Base-by-base conservation (phyloP, 1,284 basidiomycete genomes). In the Trichosporon ovoides region DNA sequence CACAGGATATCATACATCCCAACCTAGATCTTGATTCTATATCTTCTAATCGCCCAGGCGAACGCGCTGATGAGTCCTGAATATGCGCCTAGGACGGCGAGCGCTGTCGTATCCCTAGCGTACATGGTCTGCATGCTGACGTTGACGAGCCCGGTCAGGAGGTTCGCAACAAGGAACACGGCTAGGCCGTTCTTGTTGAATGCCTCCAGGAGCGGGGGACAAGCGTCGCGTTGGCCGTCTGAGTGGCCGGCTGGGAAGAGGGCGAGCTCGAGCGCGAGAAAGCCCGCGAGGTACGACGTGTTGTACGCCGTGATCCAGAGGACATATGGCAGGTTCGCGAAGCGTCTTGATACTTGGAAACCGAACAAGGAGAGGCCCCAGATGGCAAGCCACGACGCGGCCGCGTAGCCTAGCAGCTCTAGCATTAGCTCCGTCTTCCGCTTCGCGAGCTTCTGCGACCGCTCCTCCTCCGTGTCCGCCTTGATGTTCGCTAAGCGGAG, bases 251-350 rank as follows among this genome's bases (percentile, higher is more conserved):
- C 36, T 73, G 66, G 16, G 78, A 78, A 10, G 78, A 77, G 13
- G 12, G 84, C 81, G 70, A 86, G 86, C 68, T 95, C 90, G 33
- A 97, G 77, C 19, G 86, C 63, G 50, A 93, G 80, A 74, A 97
- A 96, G 2, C 84, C 85, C 10, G 92, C 80, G 19, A 98, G 79
- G 77, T 94, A 93, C 2, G 85, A 83, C 0, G 87, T 86, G 75
- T 98, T 98, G 83, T 86, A 96, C 1, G 91, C 93, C 0, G 84
- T 83, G 7, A 89, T 84, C 92, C 93, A 98, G 22, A 93, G 75
- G 38, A 95, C 85, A 74, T 99, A 98, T 2, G 87, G 82, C 22
- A 91, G 67, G 69, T 98, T 98, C 48, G 87, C 91, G 79, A 92
- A 81, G 68, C 88, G 78, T 56, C 92, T 80, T 3, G 91, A 95